phyloP scores from a whole-genome alignment of 2,329 filamentous ascomycete genomes.

The Cadophora luteo-olivacea region DNA sequence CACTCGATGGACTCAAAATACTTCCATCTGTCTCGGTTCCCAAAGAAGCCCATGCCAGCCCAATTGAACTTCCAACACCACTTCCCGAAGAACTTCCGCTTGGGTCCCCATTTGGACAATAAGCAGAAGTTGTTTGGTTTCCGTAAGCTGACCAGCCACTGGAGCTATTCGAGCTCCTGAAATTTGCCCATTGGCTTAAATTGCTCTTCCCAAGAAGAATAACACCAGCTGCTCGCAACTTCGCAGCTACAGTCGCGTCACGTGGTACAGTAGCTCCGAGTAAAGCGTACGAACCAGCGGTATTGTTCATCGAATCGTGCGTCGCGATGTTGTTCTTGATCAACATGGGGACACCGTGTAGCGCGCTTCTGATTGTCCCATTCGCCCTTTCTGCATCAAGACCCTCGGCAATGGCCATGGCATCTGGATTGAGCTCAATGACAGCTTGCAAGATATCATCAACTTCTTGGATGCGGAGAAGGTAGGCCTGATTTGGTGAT shows the following conservation, averaged over 20 bases:
- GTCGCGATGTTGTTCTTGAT: constrained; percentile 69
- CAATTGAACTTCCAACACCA: constrained; percentile 64
- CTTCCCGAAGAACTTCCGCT: constrained; percentile 67
- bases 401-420: constrained; percentile 39
- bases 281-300: constrained; percentile 38
- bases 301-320: constrained; percentile 60
- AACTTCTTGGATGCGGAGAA: constrained; percentile 38
- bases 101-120: constrained; percentile 66
- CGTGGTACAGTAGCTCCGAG: constrained; percentile 35
- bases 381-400: constrained; percentile 42
- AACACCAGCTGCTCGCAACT: constrained; percentile 36
- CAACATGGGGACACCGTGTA: constrained; percentile 65
- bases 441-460: constrained; percentile 38
- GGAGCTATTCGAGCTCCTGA: constrained; percentile 59
- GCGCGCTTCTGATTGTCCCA: constrained; percentile 43
- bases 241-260: constrained; percentile 38
- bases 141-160: constrained; percentile 71
- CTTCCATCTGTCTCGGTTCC: constrained; percentile 71
- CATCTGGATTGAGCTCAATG: constrained; percentile 44
- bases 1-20: constrained; percentile 60
- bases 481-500: constrained; percentile 35
- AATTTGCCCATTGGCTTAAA: constrained; percentile 63
- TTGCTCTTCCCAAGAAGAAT: constrained; percentile 48
- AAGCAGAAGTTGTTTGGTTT: constrained; percentile 67
- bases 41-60: constrained; percentile 62